Percentiles rank a stretch among this genome's conserved stretches.
phyloP scores from a whole-genome alignment of 129 eudicot species.

The Kitagawia praeruptora region DNA sequence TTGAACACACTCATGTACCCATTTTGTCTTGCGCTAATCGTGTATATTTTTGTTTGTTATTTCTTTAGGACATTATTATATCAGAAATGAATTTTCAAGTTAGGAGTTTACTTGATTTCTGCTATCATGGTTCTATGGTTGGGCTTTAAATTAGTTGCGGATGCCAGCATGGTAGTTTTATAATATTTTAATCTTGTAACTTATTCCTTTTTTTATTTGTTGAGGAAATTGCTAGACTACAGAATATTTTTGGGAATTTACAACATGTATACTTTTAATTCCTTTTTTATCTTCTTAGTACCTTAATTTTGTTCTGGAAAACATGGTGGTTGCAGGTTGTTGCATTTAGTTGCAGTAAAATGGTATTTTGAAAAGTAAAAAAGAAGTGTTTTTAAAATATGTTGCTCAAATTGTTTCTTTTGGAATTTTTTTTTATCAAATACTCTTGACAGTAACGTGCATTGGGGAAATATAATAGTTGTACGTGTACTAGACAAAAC shows the following conservation, averaged over 20 bases:
- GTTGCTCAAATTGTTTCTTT: neutral
- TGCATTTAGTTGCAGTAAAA: neutral
- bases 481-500: neutral
- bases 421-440: neutral
- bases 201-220: too few species aligned
- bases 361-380: neutral
- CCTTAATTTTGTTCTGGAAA: neutral
- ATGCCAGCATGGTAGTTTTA: too few species aligned
- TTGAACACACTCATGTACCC: too few species aligned
- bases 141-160: neutral
- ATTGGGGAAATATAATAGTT: neutral
- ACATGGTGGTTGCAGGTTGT: neutral
- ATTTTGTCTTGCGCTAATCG: too few species aligned
- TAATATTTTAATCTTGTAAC: too few species aligned
- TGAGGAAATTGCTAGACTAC: neutral
- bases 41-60: too few species aligned
- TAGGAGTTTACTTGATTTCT: too few species aligned
- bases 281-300: neutral
- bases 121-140: too few species aligned
- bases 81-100: too few species aligned
- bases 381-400: neutral
- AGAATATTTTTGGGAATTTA: neutral
- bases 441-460: neutral
- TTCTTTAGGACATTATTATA: too few species aligned
- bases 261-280: neutral